phyloP scores from a whole-genome alignment of 2,329 filamentous ascomycete species.

The Clonostachys rhizophaga region DNA sequence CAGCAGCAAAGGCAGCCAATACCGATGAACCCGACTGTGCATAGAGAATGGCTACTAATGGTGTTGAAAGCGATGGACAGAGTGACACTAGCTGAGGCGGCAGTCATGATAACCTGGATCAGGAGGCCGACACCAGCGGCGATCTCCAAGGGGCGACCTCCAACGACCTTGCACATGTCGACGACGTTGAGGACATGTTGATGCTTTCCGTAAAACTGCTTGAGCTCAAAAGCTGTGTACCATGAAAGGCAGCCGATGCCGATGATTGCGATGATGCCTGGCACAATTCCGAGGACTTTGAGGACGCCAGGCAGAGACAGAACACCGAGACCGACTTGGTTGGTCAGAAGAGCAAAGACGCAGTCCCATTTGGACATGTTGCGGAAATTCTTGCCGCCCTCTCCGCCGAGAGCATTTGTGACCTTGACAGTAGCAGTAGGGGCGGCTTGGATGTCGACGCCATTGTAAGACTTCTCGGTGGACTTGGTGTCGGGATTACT shows the following conservation, averaged over 20 bases:
- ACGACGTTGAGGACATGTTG: conserved; percentile 67
- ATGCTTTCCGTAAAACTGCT: conserved; percentile 65
- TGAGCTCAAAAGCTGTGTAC: conserved; percentile 42
- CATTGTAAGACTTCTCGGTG: too few species aligned
- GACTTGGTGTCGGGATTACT: too few species aligned
- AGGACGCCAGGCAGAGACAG: conserved; percentile 71
- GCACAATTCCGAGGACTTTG: conserved; percentile 62
- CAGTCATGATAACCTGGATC: conserved; percentile 68
- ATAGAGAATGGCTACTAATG: conserved; percentile 54
- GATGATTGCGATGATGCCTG: conserved; percentile 63
- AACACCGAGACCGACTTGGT: conserved; percentile 28
- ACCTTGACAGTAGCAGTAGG: too few species aligned
- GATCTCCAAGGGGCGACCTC: conserved; percentile 16
- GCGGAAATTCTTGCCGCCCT: conserved; percentile 16
- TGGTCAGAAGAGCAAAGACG: conserved; percentile 21
- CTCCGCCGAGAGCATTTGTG: conserved; percentile 7
- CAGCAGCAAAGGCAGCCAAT: conserved; percentile 59
- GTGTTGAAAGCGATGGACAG: conserved; percentile 67
- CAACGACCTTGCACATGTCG: conserved; percentile 58
- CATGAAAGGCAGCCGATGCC: conserved; percentile 62
- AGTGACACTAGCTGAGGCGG: conserved; percentile 61
- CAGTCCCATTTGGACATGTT: conserved; percentile 25
- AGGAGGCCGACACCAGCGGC: conserved; percentile 54
- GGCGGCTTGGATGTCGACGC: too few species aligned
- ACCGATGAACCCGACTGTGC: conserved; percentile 63